Base-by-base conservation (phyloP, 2,329 filamentous ascomycete genomes). In the Leptographium radiaticola region DNA sequence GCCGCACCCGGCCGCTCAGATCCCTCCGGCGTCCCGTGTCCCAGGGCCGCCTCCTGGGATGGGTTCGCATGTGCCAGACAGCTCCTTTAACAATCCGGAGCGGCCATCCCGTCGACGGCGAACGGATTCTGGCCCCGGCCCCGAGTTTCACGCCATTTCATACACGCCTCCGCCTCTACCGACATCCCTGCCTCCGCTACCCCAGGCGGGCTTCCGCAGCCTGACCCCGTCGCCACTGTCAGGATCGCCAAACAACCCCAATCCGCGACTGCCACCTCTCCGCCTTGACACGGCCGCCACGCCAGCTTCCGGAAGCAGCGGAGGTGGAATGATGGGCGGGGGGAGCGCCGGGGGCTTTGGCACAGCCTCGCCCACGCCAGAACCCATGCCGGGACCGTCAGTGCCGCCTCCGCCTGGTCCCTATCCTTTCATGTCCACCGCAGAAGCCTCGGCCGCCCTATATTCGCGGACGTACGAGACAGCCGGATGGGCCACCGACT, bases 271-370 rank as follows among this genome's bases (percentile, higher is more conserved):
- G 16, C 55, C 55, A 4, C 55, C 55, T 6, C 36, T 58, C 11
- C 56, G 55, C 1, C 44, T 58, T 55, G 55, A 59, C 16, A 54
- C 58, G 47, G 58, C 57, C 53, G 60, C 39, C 58, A 66, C 55
- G 53, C 64, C 61, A 36, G 60, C 62, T 6, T 61, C 61, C 52
- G 61, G 61, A n/a, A 43, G 49, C 49, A 43, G 25, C 36, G 48
- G 20, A 2, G 36, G 6, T 12, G n/a, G 48, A 5, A 31, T 49
- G 20, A 36, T 30, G 55, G 67, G 56, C 58, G 65, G 51, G 59
- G 63, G 43, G 63, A 63, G 59, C 40, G 42, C 44, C 1, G 53
- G 53, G 16, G 51, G 53, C 40, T 56, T 64, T 34, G 60, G 34
- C n/a, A 50, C 31, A 12, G 47, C 52, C 1, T 51, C 57, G 6